phyloP scores from a whole-genome alignment of 306 rosid species.

The Malus domestica region ASM211411v1 NC_041793.1:43322001-43322500 shows the following conservation, averaged over 20 bases:
- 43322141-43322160: constrained; percentile 38
- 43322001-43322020: constrained; percentile 60
- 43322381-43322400: too few species aligned
- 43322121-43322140: constrained; percentile 26
- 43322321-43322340: neutral
- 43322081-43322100: constrained; percentile 66
- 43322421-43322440: neutral
- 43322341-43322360: neutral
- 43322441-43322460: too few species aligned
- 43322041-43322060: constrained; percentile 50
- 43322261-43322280: constrained; percentile 29
- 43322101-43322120: constrained; percentile 49
- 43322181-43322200: constrained; percentile 56
- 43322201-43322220: constrained; percentile 48
- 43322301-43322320: constrained; percentile 12
- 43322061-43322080: constrained; percentile 47
- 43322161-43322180: constrained; percentile 31
- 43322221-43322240: constrained; percentile 47
- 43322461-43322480: too few species aligned
- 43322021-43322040: constrained; percentile 57
- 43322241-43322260: constrained; percentile 34
- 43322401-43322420: too few species aligned
- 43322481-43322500: too few species aligned
- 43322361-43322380: neutral
- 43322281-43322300: constrained; percentile 19